Base-by-base conservation (phyloP, 768 basidiomycete genomes). In the Tulasnella sp. region DNA sequence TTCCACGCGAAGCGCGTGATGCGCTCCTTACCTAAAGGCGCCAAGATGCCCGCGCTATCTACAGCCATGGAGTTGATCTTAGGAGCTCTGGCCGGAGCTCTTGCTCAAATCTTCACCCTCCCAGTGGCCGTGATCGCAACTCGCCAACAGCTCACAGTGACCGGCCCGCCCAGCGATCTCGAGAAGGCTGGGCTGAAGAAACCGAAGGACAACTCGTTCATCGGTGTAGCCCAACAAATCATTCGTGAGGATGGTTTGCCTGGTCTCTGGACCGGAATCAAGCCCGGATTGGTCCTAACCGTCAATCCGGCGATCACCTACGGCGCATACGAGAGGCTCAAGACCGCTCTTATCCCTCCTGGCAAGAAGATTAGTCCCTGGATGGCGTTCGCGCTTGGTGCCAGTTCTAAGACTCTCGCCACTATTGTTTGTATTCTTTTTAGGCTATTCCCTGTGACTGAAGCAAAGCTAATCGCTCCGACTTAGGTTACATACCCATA, bases 261-360 rank as follows among this genome's bases (percentile, higher is more conserved):
- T 0, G 93, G 90, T 8, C 74, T 98, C 1, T 99, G 96, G 96
- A 76, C 92, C 4, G 96, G 96, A 5, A 74, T 97, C 61, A 88
- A 85, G 69, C 93, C 96, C 1, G 83, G 89, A 42, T 73, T 99
- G 64, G 91, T 97, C n/a, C 78, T 99, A 31, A 98, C 94, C 31
- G 83, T 92, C 54, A 98, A 98, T 71, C 94, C 96, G 3, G 92
- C 94, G 22, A 97, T 99, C 70, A 99, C 94, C 0, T 97, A 94
- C 67, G 96, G 96, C 50, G 76, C 84, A 42, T 98, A 89, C 68
- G 94, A 98, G 73, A 80, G 96, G 44, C 76, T 97, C 58, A 97
- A 97, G 74, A 78, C 76, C 45, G 62, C 87, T 2, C 69, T 90
- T 31, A 71, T 91, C 21, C 71, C 82, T 34, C 81, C 82, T 21